These are phyloP conservation scores for Podospora appendiculata DNA, from an alignment of 495 filamentous ascomycete species.

Conservation along the genomic window DNA sequence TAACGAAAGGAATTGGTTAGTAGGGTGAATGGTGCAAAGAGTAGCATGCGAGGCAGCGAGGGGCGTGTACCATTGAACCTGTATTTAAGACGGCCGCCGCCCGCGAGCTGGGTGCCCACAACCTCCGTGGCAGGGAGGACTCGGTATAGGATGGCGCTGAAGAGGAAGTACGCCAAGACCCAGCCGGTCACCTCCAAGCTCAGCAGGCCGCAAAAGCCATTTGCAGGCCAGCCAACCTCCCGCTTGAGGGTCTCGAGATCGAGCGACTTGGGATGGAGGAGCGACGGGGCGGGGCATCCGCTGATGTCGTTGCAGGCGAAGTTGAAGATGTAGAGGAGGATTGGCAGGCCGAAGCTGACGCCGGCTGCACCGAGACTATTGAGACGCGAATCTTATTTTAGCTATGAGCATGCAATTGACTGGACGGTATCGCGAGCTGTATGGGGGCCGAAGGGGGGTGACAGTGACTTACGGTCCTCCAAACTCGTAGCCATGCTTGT, in stretches of 20 bases:
- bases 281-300: constrained; percentile 84
- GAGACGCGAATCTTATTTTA: background rate
- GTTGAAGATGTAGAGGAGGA: constrained; percentile 63
- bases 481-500: constrained; percentile 78
- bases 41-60: background rate
- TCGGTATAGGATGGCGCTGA: constrained; percentile 66
- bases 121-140: constrained; percentile 69
- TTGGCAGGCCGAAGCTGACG: constrained; percentile 69
- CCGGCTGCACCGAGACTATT: constrained; percentile 65
- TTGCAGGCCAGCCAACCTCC: constrained; percentile 71
- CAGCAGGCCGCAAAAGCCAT: constrained; percentile 54
- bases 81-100: constrained; percentile 74
- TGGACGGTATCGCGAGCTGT: no score
- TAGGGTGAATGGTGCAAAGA: no score
- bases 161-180: constrained; percentile 70
- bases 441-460: background rate
- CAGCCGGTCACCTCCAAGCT: constrained; percentile 55
- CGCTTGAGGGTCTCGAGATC: constrained; percentile 61
- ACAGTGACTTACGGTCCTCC: constrained; percentile 70
- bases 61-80: constrained; percentile 69
- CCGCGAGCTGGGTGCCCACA: constrained; percentile 60
- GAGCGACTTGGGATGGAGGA: constrained; percentile 66
- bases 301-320: constrained; percentile 90
- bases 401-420: background rate
- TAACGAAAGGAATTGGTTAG: background rate